Evolutionary conservation across 805 yeast genomes (phyloP), one percentile per base, ranked within the genome.

Genomic region (Ogataea nakhonphanomensis): DNA sequence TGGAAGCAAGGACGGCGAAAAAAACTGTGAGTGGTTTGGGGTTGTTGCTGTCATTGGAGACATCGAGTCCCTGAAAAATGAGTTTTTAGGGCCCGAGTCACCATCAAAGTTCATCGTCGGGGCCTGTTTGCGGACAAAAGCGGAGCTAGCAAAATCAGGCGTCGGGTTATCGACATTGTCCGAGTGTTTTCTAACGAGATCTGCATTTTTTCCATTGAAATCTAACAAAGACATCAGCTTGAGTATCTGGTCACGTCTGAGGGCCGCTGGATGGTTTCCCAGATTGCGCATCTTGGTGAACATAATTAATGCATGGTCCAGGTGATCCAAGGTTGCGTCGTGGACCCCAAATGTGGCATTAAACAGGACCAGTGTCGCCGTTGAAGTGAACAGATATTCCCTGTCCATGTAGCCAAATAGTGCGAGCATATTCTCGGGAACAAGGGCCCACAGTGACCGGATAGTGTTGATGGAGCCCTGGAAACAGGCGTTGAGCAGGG

Each of bases 361-460:
- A 58, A 83, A 84, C 30, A 84, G 65, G 11, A 84, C 76, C 33
- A 84, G 62, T 0, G 93, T 84, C 5, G 85, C 83, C 3, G 90
- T 79, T 0, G 90, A 77, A 0, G 89, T 84, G 58, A 83, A 84
- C 17, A 84, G 64, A 55, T 84, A 84, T 54, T 84, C 95, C 51
- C 95, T 69, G 56, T 84, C 95, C 91, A 84, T 84, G 69, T 86
- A 84, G 2, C 95, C 93, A 63, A 84, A 84, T 31, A 84, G 61
- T 0, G 95, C 91, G n/a, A 84, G 81, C 88, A 82, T 81, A 49
- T 82, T 83, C 41, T 81, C 84, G 0, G 84, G 86, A 56, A 81
- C 67, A 33, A 84, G 64, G 0, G 83, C 79, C 91, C 91, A 84
- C 3, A 84, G 64, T 0, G 84, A 77, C 47, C 86, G 68, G 28